A percentile compares a stretch with the other conserved stretches of the same genome.
Evolutionary conservation across 148 eudicot species (phyloP).

Genomic region (Fagopyrum esculentum): DNA sequence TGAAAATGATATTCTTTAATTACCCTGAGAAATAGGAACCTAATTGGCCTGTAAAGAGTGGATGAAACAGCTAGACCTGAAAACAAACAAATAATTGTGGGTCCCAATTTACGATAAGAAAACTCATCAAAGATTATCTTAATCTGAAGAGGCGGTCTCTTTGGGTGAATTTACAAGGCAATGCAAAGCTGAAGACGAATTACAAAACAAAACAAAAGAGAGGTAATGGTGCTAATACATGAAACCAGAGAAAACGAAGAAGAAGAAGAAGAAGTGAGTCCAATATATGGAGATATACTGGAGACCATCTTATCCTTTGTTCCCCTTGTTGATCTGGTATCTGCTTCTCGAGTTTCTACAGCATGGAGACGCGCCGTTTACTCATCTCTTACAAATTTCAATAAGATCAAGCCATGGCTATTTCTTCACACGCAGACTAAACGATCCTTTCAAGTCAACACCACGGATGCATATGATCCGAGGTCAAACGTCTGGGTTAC

Average conservation of each 20-base stretch:
- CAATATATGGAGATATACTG: conserved; percentile 23
- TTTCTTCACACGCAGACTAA: conserved; percentile 27
- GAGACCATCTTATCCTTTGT: conserved; percentile 35
- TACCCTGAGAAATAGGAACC: too few relatives aligned
- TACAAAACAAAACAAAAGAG: too few relatives aligned
- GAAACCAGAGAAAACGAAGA: too few relatives aligned
- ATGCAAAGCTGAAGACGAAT: too few relatives aligned
- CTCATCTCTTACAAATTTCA: conserved; percentile 23
- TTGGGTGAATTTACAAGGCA: too few relatives aligned
- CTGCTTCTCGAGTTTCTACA: conserved; percentile 29
- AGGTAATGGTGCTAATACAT: background rate
- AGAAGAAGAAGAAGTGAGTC: conserved; percentile 9
- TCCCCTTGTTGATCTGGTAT: conserved; percentile 32
- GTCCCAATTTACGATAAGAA: too few relatives aligned
- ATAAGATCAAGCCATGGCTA: conserved; percentile 36
- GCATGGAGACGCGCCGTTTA: conserved; percentile 27
- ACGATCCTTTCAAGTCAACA: conserved; percentile 15
- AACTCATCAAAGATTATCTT: too few relatives aligned
- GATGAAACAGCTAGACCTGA: too few relatives aligned
- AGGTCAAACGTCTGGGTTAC: conserved; percentile 42
- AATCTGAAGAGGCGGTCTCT: too few relatives aligned
- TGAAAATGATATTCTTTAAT: too few relatives aligned
- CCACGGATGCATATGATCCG: conserved; percentile 52
- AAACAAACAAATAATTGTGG: too few relatives aligned
- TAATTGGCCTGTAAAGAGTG: too few relatives aligned